Conservation (phyloP, 2,329 filamentous ascomycete species). For the Sporothrix humicola region DNA sequence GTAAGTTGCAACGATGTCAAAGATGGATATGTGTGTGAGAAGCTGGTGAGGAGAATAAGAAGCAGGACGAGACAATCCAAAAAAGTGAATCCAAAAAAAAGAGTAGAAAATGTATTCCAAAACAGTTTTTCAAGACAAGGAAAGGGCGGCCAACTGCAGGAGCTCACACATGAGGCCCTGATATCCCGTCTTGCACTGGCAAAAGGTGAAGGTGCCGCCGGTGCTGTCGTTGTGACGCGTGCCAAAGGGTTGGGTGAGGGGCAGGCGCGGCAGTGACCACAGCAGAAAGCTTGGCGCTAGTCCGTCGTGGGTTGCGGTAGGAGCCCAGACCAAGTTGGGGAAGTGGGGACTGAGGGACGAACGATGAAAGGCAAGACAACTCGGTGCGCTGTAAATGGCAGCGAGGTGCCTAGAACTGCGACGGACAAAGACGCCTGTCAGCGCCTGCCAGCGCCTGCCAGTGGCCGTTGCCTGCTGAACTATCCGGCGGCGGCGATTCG, state of each 20-base stretch:
- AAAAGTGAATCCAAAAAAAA: background rate
- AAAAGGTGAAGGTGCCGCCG: background rate
- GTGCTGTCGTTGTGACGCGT: too few relatives aligned
- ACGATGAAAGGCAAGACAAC: background rate
- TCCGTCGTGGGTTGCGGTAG: background rate
- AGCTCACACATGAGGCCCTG: background rate
- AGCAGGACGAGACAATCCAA: background rate
- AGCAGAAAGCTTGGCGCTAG: background rate
- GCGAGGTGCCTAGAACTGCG: background rate
- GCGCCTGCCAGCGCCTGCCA: background rate
- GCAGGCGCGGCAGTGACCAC: background rate
- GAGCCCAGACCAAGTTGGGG: constrained; percentile 3
- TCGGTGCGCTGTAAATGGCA: background rate
- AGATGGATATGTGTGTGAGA: background rate
- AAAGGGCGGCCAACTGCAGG: background rate
- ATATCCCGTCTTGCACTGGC: background rate
- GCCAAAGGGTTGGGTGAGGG: background rate
- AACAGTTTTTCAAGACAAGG: background rate
- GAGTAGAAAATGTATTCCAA: background rate
- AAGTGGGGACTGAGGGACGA: background rate
- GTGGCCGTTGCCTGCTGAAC: constrained; percentile 26
- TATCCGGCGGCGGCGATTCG: constrained; percentile 33
- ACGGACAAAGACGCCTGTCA: too few relatives aligned
- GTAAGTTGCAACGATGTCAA: constrained; percentile 17
- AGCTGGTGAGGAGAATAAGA: background rate